Base-by-base conservation (phyloP, 2,329 filamentous ascomycete genomes). In the Paraconiothyrium brasiliense region DNA sequence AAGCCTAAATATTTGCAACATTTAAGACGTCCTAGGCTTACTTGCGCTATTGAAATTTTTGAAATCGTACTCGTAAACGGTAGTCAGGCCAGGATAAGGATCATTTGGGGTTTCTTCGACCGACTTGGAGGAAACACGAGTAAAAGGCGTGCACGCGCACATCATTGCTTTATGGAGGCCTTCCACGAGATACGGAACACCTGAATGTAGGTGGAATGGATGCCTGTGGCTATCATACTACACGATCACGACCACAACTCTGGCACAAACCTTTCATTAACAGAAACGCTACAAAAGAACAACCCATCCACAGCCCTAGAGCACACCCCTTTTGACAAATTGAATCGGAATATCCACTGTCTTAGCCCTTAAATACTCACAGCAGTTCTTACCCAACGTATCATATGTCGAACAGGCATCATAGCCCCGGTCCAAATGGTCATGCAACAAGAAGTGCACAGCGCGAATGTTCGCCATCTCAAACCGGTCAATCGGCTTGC, bases 371-470 rank as follows among this genome's bases (percentile, higher is more conserved):
- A 84, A 51, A 64, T 82, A 84, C 74, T 84, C 82, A 14, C 73
- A 77, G 43, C 78, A 73, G 24, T 82, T 82, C 76, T 84, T 84
- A 0, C 82, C 83, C 14, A 84, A 67, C 0, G 78, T 80, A 67
- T 84, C 83, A 49, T 83, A 82, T 1, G 76, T 76, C 51, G 73
- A 76, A 39, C 78, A 81, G 4, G 80, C 78, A 56, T 81, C 78
- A 67, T 80, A 82, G 0, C 81, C 64, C 20, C 66, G 20, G 60
- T 68, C 66, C 14, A 68, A 49, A 56, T 70, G 69, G 27, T 73
- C 73, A 62, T 76, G 71, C n/a, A 77, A 50, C 44, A 70, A 51
- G 35, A 70, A 70, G 54, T 70, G 66, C 54, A 70, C 68, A 0
- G 54, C 57, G 22, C 66, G 34, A 32, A 70, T 50, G 52, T 64